A percentile compares a stretch with the other conserved stretches of the same genome.
These are phyloP conservation scores for Metarhizium album DNA, from an alignment of 2,329 filamentous ascomycete genomes.

Conservation along the genomic window DNA sequence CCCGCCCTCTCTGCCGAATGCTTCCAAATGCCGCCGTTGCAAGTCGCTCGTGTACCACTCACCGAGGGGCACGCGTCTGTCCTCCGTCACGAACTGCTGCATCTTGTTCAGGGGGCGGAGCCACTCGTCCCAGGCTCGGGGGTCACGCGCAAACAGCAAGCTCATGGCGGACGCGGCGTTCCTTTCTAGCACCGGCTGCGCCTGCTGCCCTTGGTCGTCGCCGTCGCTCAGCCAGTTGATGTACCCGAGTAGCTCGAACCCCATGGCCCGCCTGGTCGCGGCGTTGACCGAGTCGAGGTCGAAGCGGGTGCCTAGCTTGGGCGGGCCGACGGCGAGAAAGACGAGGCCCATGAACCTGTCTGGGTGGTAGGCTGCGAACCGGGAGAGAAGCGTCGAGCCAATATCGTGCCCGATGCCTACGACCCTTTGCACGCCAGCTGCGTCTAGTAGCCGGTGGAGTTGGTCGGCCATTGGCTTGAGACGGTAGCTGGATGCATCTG, in stretches of 20 bases:
- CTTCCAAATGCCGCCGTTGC: slow-evolving; percentile 13
- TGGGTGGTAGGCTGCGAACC: slow-evolving; percentile 17
- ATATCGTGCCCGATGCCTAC: slow-evolving; percentile 32
- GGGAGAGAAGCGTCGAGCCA: slow-evolving; percentile 20
- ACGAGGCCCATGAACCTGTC: slow-evolving; percentile 11
- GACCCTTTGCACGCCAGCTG: slow-evolving; percentile 22
- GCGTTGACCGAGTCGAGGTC: slow-evolving; percentile 20
- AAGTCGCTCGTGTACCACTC: slow-evolving; percentile 16
- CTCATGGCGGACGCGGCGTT: slow-evolving; percentile 17
- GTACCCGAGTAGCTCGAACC: slow-evolving; percentile 22
- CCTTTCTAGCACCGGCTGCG: slow-evolving; percentile 14
- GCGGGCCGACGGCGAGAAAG: slow-evolving; percentile 21
- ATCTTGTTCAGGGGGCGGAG: slow-evolving; percentile 18
- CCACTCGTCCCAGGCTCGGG: slow-evolving; percentile 14
- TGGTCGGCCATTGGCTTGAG: slow-evolving; percentile 22
- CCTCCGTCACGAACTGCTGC: slow-evolving; percentile 12
- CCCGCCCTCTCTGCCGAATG: slow-evolving; percentile 13
- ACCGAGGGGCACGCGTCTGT: slow-evolving; percentile 11
- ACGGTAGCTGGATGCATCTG: slow-evolving; percentile 17
- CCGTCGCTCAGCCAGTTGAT: slow-evolving; percentile 16
- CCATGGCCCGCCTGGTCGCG: slow-evolving; percentile 19
- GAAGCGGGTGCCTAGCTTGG: slow-evolving; percentile 17
- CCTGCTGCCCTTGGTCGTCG: not conserved
- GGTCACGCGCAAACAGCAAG: slow-evolving; percentile 17
- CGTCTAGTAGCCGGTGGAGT: slow-evolving; percentile 21